phyloP scores from a whole-genome alignment of 805 yeast genomes.

The Yamadazyma insecticola region DNA sequence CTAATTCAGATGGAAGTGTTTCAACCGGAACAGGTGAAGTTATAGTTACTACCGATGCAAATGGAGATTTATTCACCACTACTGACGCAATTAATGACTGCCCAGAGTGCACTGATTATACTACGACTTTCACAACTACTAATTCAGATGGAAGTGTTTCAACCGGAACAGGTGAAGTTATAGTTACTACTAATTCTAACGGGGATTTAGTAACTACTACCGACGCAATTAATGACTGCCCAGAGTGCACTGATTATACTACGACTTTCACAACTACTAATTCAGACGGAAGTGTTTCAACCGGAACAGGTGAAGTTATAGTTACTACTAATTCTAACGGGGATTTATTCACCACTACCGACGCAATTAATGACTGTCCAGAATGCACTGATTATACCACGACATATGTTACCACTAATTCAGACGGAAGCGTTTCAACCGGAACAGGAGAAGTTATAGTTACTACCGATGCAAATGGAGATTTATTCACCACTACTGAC shows the following conservation, averaged over 20 bases:
- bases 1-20: conserved; percentile 5
- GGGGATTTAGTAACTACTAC: conserved; percentile 12
- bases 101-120: conserved; percentile 10
- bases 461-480: conserved; percentile 12
- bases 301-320: conserved; percentile 11
- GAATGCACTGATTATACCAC: conserved; percentile 13
- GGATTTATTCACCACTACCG: conserved; percentile 9
- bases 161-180: conserved; percentile 12
- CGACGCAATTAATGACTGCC: conserved; percentile 4
- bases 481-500: conserved; percentile 9
- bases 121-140: conserved; percentile 13
- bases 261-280: conserved; percentile 11
- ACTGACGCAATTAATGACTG: conserved; percentile 6
- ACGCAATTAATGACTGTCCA: conserved; percentile 8
- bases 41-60: conserved; percentile 16
- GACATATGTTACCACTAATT: conserved; percentile 9
- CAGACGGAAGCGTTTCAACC: conserved; percentile 10
- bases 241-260: conserved; percentile 9
- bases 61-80: conserved; percentile 11
- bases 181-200: conserved; percentile 12
- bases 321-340: conserved; percentile 13
- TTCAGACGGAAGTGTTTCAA: conserved; percentile 10
- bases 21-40: conserved; percentile 12
- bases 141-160: conserved; percentile 8
- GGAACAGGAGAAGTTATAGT: conserved; percentile 12